Base-by-base conservation (phyloP, 176 grass and related monocot species). In the Juncus inflexus region DNA sequence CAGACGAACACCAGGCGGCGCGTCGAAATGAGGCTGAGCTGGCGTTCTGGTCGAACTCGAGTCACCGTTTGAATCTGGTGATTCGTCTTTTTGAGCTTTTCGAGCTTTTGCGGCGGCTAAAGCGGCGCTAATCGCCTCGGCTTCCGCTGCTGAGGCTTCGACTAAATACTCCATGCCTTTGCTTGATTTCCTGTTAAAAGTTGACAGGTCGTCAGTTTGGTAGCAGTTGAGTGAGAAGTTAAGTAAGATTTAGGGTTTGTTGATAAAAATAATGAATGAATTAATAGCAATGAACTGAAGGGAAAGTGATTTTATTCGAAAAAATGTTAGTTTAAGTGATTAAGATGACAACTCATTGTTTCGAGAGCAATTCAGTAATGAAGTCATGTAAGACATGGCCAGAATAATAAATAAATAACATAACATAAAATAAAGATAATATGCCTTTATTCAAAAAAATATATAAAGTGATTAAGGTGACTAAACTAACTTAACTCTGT, bases 101-200 rank as follows among this genome's bases (percentile, higher is more conserved):
- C 81, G 69, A 52, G 81, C 81, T 56, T 84, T 84, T 51, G 52
- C 76, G 69, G 81, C 81, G 69, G 81, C 76, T 13, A 84, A 54
- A 57, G 81, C 64, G 69, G 81, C 81, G 52, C 81, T 84, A 40
- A 84, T 84, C 64, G 81, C 81, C 51, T 84, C 81, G 49, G 81
- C 81, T 67, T 84, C 81, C 55, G 81, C 81, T 63, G 81, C 76
- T 59, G 81, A 84, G 53, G 81, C 81, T 75, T 84, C 75, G 56
- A 84, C 81, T 41, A 84, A 63, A 75, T 74, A 72, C 51, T 84
- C 76, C 47, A 84, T 56, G 36, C 75, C 76, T 79, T 84, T 84
- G 69, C 35, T 75, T 52, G 77, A 58, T 67, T 69, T 79, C 70
- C 81, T 84, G 63, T 8, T 42, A 38, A 71, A 55, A 28, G 19